These are phyloP conservation scores for Boletus subluridellus DNA, from an alignment of 1,284 basidiomycete genomes.

Conservation along the genomic window DNA sequence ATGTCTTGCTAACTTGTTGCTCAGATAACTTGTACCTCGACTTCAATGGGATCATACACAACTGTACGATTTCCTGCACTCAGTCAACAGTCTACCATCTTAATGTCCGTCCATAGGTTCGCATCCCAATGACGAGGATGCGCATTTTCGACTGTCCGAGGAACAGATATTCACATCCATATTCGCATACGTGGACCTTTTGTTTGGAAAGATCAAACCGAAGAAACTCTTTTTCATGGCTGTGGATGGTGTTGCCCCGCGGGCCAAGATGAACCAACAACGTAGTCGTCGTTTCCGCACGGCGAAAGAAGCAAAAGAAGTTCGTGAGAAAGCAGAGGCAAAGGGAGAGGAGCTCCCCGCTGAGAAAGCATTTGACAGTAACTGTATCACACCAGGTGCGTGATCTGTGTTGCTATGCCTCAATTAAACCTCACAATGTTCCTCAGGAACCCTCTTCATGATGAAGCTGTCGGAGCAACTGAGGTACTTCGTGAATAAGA, in stretches of 20 bases:
- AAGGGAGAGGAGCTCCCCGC: slow-evolving; percentile 91
- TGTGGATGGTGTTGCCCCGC: slow-evolving; percentile 95
- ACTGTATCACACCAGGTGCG: slow-evolving; percentile 96
- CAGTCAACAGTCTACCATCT: not conserved
- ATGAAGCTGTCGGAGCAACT: slow-evolving; percentile 85
- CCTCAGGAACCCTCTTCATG: slow-evolving; percentile 91
- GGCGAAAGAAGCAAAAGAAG: slow-evolving; percentile 88
- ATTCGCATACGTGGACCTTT: slow-evolving; percentile 94
- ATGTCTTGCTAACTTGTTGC: slow-evolving; percentile 12
- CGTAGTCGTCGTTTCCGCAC: slow-evolving; percentile 91
- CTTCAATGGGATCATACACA: slow-evolving; percentile 99
- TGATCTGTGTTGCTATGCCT: slow-evolving; percentile 4
- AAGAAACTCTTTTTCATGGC: slow-evolving; percentile 98
- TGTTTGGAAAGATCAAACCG: slow-evolving; percentile 97
- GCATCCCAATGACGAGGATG: slow-evolving; percentile 92
- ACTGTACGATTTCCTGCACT: slow-evolving; percentile 56
- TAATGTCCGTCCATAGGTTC: slow-evolving; percentile 53
- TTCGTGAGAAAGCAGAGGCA: slow-evolving; percentile 78
- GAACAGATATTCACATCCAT: slow-evolving; percentile 97
- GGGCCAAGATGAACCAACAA: slow-evolving; percentile 99
- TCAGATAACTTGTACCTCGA: slow-evolving; percentile 88
- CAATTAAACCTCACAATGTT: not conserved
- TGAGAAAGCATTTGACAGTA: slow-evolving; percentile 96
- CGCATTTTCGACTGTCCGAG: slow-evolving; percentile 92
- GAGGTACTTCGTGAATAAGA: slow-evolving; percentile 96